Evolutionary conservation across 805 yeast genomes (phyloP).

Genomic region (Metschnikowia dekortorum): DNA sequence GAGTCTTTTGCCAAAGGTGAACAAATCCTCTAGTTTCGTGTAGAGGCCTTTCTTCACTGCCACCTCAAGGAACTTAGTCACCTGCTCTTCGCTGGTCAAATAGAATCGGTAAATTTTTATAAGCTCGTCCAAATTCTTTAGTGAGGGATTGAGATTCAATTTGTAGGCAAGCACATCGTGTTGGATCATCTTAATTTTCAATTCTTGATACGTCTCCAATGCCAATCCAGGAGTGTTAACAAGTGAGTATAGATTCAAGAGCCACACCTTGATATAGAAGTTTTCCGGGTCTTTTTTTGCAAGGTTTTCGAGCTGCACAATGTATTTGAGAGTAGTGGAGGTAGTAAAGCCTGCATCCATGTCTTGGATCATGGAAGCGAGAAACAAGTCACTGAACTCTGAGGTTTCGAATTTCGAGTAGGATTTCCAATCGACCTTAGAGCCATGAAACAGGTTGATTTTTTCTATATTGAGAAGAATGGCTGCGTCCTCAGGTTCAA

Average conservation of each 20-base stretch:
- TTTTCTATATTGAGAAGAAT: conserved; percentile 11
- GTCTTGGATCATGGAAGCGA: conserved; percentile 13
- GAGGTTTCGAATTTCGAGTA: conserved; percentile 7
- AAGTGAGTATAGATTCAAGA: conserved; percentile 56
- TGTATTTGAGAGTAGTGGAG: conserved; percentile 30
- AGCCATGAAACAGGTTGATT: conserved; percentile 2
- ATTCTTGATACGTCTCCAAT: conserved; percentile 42
- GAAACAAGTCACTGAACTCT: conserved; percentile 11
- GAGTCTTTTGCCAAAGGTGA: conserved; percentile 54
- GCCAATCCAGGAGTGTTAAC: conserved; percentile 56
- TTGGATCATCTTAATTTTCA: conserved; percentile 73
- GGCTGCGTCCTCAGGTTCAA: conserved; percentile 1
- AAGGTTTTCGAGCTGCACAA: conserved; percentile 56
- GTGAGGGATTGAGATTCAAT: conserved; percentile 43
- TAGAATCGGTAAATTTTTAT: conserved; percentile 45
- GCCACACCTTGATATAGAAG: conserved; percentile 67
- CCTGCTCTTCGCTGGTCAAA: conserved; percentile 48
- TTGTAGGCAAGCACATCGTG: conserved; percentile 62
- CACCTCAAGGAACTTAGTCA: conserved; percentile 42
- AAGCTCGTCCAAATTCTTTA: conserved; percentile 29
- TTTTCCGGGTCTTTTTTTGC: conserved; percentile 60
- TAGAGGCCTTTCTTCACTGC: conserved; percentile 59
- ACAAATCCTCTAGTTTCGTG: conserved; percentile 63
- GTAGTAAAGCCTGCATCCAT: conserved; percentile 21
- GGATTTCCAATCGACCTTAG: conserved; percentile 4